Base-by-base conservation (phyloP, 305 asterid genomes). In the Fraxinus greggii region DNA sequence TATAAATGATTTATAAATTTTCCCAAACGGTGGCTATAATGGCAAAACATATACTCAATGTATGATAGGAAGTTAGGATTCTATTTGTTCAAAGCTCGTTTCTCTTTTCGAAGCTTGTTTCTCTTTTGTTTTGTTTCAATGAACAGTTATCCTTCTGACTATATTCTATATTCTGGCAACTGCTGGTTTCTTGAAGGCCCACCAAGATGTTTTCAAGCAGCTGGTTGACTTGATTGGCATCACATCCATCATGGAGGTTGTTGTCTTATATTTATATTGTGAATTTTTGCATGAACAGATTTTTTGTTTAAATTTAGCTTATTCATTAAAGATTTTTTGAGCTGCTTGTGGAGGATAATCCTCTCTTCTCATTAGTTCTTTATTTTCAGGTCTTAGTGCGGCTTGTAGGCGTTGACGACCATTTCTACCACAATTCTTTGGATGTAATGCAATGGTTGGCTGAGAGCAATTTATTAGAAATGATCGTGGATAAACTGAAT, bases 361-460 rank as follows among this genome's bases (percentile, higher is more conserved):
- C 86, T 82, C 54, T 67, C 75, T 69, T 79, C 88, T 87, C 72
- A 85, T 84, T 33, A 63, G 80, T 70, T 76, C 63, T 73, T 81
- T 54, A 78, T 82, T 87, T 61, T 73, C 91, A 97, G 99, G 97
- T 97, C 86, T 88, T 97, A 88, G 97, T 97, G 77, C 92, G 98
- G 56, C 98, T 97, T 81, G 97, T 94, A 36, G 98, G 99, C n/a
- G 90, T 93, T 73, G 98, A 97, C 75, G 98, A 94, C 86, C 97
- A 94, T 87, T 88, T 91, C 81, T 97, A 94, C 88, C 94, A 95
- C 51, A 92, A 88, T 84, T 89, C 97, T 21, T 80, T 90, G 87
- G 98, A 97, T 81, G 95, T 94, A 83, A 91, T 93, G 95, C 98
- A 93, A 87, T 97, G 98, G 98, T 91, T 97, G 91, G 97, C 98